Conservation (phyloP, 2,329 filamentous ascomycete species). For the Penicillium sp. region DNA sequence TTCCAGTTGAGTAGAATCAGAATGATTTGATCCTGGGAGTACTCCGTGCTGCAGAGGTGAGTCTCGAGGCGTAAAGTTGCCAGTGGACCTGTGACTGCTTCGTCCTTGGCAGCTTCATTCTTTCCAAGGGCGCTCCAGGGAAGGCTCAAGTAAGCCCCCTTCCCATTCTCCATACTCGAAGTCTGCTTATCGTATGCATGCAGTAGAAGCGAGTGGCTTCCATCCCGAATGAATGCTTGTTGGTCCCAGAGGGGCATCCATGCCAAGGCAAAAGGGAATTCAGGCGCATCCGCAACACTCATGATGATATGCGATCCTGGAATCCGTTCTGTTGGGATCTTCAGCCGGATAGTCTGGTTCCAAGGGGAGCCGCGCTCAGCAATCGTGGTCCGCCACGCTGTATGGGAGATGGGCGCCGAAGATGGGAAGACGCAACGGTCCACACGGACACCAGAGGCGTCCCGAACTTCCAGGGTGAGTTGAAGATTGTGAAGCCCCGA, state of each 20-base stretch:
- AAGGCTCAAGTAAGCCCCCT: constrained; percentile 82
- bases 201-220: constrained; percentile 76
- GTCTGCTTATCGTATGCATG: constrained; percentile 94
- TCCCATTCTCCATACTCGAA: constrained; percentile 70
- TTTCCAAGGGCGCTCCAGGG: constrained; percentile 75
- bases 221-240: constrained; percentile 86
- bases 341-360: constrained; percentile 85
- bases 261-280: constrained; percentile 85
- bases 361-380: constrained; percentile 79
- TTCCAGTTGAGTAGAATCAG: constrained; percentile 86
- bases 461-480: constrained; percentile 85
- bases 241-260: constrained; percentile 95
- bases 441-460: constrained; percentile 76
- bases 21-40: constrained; percentile 88
- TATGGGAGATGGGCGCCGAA: constrained; percentile 77
- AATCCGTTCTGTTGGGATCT: constrained; percentile 78
- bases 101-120: constrained; percentile 71
- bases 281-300: constrained; percentile 83
- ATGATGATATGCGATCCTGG: constrained; percentile 83
- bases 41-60: constrained; percentile 90
- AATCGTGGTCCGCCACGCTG: constrained; percentile 85
- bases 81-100: constrained; percentile 74
- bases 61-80: constrained; percentile 80
- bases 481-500: constrained; percentile 77
- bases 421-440: constrained; percentile 86